Evolutionary conservation across 2,329 filamentous ascomycete genomes (phyloP), one percentile per base, ranked within the genome.

Genomic region (Apiospora aurea): DNA sequence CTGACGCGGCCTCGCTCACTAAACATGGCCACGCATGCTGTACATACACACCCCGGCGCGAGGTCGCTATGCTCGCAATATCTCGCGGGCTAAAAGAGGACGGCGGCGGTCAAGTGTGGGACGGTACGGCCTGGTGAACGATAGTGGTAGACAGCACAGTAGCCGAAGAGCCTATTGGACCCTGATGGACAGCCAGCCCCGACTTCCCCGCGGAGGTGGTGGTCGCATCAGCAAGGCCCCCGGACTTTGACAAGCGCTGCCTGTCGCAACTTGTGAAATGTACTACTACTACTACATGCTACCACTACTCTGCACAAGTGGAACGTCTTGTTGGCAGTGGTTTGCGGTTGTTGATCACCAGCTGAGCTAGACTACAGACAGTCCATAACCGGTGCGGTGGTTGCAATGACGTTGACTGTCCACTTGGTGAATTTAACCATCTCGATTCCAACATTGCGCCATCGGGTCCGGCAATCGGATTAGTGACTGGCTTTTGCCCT

Each of bases 141-240:
- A 64, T 64, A 21, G 34, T n/a, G 21, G 34, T 3, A 38, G 34
- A 38, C 34, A 38, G 34, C 4, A 38, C 34, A 21, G 38, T 64
- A 24, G 57, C 14, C 57, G 18, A 11, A 64, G 18, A 64, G 57
- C 57, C 41, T 64, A 64, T 64, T 41, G 41, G 57, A 64, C 57
- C 29, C 57, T 64, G 57, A 64, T 64, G 34, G 34, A 41, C 57
- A 41, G n/a, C 8, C 29, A 64, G 34, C 29, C 51, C 51, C 29
- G 53, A 16, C 53, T 61, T 61, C 53, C 51, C 29, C 53, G 29
- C 29, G 26, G 29, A 38, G 29, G 53, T 10, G 7, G 3, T 34
- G 14, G 26, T 21, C 34, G 8, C 51, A 24, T 26, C 51, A 57
- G 6, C 51, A n/a, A 51, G 47, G 47, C 3, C 26, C 51, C 51